Conservation (phyloP, 1,284 basidiomycete genomes). For the Kwoniella shivajii region DNA sequence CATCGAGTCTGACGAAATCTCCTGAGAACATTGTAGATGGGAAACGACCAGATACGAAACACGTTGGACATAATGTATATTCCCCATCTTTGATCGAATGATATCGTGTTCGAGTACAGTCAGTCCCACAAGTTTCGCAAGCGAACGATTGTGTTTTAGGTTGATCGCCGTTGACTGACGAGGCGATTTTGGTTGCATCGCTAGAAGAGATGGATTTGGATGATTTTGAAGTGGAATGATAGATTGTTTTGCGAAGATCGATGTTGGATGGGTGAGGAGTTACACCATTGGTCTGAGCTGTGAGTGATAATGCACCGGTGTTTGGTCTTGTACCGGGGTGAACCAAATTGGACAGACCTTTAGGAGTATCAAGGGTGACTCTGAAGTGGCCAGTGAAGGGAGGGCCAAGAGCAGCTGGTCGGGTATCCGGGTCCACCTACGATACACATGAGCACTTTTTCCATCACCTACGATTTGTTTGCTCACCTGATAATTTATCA, state of each 20-base stretch:
- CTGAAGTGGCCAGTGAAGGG: slow-evolving; percentile 99
- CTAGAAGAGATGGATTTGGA: slow-evolving; percentile 64
- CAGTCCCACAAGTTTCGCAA: slow-evolving; percentile 93
- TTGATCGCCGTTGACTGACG: slow-evolving; percentile 61
- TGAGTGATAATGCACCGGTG: slow-evolving; percentile 44
- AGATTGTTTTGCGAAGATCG: slow-evolving; percentile 81
- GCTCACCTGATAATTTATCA: slow-evolving; percentile 95
- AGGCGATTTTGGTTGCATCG: slow-evolving; percentile 62
- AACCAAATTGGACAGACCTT: slow-evolving; percentile 83
- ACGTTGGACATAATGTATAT: slow-evolving; percentile 83
- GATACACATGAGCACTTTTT: slow-evolving; percentile 17
- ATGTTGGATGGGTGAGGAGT: slow-evolving; percentile 68
- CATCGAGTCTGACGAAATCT: slow-evolving; percentile 90
- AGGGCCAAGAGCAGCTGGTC: slow-evolving; percentile 90
- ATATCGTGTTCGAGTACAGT: slow-evolving; percentile 86
- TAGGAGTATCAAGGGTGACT: slow-evolving; percentile 93
- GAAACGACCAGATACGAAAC: slow-evolving; percentile 96
- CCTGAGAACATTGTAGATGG: slow-evolving; percentile 95
- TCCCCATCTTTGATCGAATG: slow-evolving; percentile 91
- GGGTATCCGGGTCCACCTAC: slow-evolving; percentile 94
- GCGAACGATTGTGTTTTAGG: slow-evolving; percentile 62
- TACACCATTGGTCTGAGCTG: slow-evolving; percentile 56
- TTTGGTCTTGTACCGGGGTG: slow-evolving; percentile 79
- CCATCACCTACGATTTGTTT: slow-evolving; percentile 7
- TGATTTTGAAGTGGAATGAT: slow-evolving; percentile 78